Evolutionary conservation across 192 early-diverging fungal species (phyloP), one percentile per base, ranked within the genome.

Genomic region (Coemansia sp.): DNA sequence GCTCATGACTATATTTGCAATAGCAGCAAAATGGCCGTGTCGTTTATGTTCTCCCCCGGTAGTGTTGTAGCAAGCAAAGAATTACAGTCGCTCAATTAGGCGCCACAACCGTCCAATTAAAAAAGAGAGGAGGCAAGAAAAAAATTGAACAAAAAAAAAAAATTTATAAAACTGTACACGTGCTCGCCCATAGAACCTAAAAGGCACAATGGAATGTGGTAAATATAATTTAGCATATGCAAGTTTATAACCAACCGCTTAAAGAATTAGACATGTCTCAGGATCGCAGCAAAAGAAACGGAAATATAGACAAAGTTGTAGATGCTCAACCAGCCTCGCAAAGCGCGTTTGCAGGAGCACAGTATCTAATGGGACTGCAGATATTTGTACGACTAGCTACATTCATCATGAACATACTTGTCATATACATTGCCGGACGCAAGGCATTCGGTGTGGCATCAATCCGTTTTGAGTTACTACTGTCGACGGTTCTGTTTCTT

Each of bases 401-500:
- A 0, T 96, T 98, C 66, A 54, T 79, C 18, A 75, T 92, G 18
- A 92, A 94, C 74, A 87, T 90, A 50, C 63, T 91, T 41, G 79
- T 93, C 0, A 63, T 91, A 19, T 84, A 87, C 14, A 83, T 82
- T 48, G 85, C 89, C 8, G 80, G 86, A 9, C 81, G 86, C 11
- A 67, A 82, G 20, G 86, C 88, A 9, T 82, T 96, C 40, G 94
- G 94, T 0, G 81, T 94, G 7, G 92, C 90, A 0, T 84, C 86
- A 2, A 87, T 92, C 10, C 78, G 88, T 35, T 72, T 96, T 23
- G 93, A 98, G 72, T 81, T 98, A 12, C 64, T 94, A 13, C 80
- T 90, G 8, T 85, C 90, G n/a, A 93, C 94, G 0, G 87, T 97
- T 18, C 68, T 97, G 35, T 97, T 99, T 77, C 73, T 99, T 11